Base-by-base conservation (phyloP, 495 filamentous ascomycete genomes). In the Penicillium silybi region DNA sequence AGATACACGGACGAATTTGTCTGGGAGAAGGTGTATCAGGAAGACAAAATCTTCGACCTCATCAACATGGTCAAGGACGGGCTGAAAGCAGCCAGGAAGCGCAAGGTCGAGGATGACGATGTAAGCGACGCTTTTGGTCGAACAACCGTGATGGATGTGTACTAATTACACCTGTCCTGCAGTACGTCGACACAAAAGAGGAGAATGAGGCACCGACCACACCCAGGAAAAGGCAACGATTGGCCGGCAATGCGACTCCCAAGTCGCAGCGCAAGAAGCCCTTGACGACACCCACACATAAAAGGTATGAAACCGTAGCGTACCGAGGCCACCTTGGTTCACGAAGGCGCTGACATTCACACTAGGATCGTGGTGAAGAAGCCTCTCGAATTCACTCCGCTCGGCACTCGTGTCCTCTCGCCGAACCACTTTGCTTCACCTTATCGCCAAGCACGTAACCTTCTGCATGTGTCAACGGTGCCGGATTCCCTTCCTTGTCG, bases 401-500 rank as follows among this genome's bases (percentile, higher is more conserved):
- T 98, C 9, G 90, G 90, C 2, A 97, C 91, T 20, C 85, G 95
- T 34, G 73, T 87, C 20, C 83, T 99, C 44, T 88, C 88, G 11
- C 89, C 90, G 2, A 71, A 80, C 6, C 83, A 89, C 59, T 79
- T 86, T 46, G 80, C 86, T n/a, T 83, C 89, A 9, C 95, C 95
- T 4, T 97, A 95, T 68, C 90, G 92, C 52, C 80, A 95, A 48
- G 95, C 92, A 32, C 89, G 95, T 22, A 87, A 85, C 26, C 81
- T 87, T 25, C 82, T 99, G 2, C 95, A 99, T 65, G 95, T 97
- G 32, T 92, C 95, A 8, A 83, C 93, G 1, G 90, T 99, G 15
- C 95, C 95, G 2, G 74, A 85, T 10, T 86, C 85, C 9, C 80
- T 99, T 3, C 95, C 95, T 41, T 97, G 95, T 68, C 86, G 95